Conservation (phyloP, 2,329 filamentous ascomycete genomes). For the Lecanicillium sp. region DNA sequence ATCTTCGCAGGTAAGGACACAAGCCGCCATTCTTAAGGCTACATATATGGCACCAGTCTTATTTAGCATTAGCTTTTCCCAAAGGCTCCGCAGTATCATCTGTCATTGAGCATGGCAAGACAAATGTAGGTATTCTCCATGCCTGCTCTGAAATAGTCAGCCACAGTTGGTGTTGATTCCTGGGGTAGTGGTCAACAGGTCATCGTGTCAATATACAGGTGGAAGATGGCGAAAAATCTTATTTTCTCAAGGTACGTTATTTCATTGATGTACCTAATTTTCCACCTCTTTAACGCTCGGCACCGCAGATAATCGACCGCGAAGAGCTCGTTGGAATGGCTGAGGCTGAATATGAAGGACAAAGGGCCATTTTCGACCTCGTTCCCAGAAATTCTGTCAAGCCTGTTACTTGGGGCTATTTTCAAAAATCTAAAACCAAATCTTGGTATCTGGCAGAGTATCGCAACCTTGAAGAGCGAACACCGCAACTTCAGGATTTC, state of each 20-base stretch:
- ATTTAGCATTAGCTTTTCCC: not conserved
- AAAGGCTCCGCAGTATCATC: not conserved
- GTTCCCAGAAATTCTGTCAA: conserved; percentile 14
- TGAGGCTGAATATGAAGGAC: conserved; percentile 15
- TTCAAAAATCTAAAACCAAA: conserved; percentile 8
- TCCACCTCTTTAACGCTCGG: not conserved
- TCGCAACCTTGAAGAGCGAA: conserved; percentile 14
- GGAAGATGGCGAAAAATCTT: conserved; percentile 4
- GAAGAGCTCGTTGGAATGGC: conserved; percentile 13
- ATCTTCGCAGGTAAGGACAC: conserved; percentile 1
- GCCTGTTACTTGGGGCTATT: conserved; percentile 14
- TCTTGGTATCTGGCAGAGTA: conserved; percentile 11
- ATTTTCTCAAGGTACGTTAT: conserved; percentile 11
- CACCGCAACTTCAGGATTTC: conserved; percentile 13
- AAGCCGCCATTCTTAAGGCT: not conserved
- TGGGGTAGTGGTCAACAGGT: conserved; percentile 4
- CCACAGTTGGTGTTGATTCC: no score
- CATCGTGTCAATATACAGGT: conserved; percentile 8
- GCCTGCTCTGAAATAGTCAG: no score
- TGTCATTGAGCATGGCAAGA: conserved; percentile 4
- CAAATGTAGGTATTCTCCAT: not conserved
- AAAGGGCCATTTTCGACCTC: conserved; percentile 11
- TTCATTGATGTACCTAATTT: no score
- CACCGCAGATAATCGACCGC: conserved; percentile 11
- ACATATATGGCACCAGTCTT: not conserved